A percentile compares a stretch with the other conserved stretches of the same genome.
Conservation (phyloP, 441 rosid genomes). For the Pelargonium fulgidum region DNA sequence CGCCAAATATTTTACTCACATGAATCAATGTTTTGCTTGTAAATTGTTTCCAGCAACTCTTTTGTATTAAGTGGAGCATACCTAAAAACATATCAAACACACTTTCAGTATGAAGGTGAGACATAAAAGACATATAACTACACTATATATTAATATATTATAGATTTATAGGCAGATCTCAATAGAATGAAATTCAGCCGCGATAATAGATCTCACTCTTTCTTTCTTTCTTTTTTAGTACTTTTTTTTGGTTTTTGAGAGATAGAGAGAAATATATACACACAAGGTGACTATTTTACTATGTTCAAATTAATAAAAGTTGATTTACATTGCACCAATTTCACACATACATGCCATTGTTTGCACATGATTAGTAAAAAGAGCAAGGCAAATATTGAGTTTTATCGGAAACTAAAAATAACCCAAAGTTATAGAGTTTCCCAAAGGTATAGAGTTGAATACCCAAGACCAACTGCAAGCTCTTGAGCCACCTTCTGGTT, state of each 20-base stretch:
- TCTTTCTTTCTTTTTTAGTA: neutral
- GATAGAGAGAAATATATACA: too few species aligned
- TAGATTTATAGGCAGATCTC: neutral
- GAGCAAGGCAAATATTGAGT: neutral
- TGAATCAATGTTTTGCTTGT: constrained; percentile 65
- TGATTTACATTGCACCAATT: neutral
- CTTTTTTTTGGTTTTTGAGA: too few species aligned
- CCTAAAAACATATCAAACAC: constrained; percentile 34
- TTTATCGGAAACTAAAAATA: neutral
- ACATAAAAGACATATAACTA: constrained; percentile 3
- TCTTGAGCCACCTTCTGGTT: constrained; percentile 69
- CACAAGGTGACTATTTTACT: neutral
- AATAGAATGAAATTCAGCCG: neutral
- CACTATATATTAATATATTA: neutral
- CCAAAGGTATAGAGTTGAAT: constrained; percentile 20
- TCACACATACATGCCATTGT: neutral
- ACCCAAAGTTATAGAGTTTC: constrained; percentile 13
- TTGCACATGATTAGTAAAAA: neutral
- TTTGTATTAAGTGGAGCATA: constrained; percentile 70
- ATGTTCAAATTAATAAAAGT: neutral
- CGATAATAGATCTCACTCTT: neutral
- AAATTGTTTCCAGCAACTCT: constrained; percentile 64
- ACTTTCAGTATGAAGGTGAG: neutral
- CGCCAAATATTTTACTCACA: constrained; percentile 43
- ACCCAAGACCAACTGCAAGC: constrained; percentile 84